Evolutionary conservation across 208 protist species (phyloP).

Genomic region (Strigomonas culicis): DNA sequence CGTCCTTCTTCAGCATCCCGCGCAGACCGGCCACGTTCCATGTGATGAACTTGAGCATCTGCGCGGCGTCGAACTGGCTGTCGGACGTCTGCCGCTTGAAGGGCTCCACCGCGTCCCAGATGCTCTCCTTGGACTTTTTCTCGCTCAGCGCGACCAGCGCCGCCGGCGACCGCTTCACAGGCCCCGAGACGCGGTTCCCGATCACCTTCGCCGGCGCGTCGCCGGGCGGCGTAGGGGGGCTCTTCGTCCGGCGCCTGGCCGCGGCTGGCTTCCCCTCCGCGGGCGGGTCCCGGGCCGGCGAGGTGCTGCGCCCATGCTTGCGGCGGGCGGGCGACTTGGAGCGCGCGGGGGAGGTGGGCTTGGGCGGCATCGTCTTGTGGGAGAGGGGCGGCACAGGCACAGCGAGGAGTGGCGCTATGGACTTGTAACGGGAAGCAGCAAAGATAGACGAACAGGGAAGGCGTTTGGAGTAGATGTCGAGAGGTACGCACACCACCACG

Average conservation of each 20-base stretch:
- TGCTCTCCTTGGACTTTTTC: conserved; percentile 52
- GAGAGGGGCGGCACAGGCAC: not conserved
- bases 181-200: conserved; percentile 22
- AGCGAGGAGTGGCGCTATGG: not conserved
- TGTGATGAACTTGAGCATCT: conserved; percentile 87
- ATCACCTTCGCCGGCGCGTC: conserved; percentile 10
- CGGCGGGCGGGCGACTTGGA: not conserved
- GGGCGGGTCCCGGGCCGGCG: not conserved
- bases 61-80: conserved; percentile 45
- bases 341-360: not conserved
- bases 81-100: conserved; percentile 51
- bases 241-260: not conserved
- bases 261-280: not conserved
- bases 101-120: conserved; percentile 55
- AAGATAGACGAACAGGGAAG: not conserved
- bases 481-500: not conserved
- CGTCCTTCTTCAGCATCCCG: conserved; percentile 77
- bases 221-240: not conserved
- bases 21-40: conserved; percentile 93
- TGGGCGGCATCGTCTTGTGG: not conserved
- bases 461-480: not conserved
- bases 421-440: not conserved
- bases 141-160: conserved; percentile 26
- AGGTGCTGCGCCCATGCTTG: not conserved
- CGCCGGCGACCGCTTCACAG: conserved; percentile 29